Percentiles rank a stretch among this genome's conserved stretches.
Conservation (phyloP, 2,329 filamentous ascomycete species). For the Grosmannia serpens region DNA sequence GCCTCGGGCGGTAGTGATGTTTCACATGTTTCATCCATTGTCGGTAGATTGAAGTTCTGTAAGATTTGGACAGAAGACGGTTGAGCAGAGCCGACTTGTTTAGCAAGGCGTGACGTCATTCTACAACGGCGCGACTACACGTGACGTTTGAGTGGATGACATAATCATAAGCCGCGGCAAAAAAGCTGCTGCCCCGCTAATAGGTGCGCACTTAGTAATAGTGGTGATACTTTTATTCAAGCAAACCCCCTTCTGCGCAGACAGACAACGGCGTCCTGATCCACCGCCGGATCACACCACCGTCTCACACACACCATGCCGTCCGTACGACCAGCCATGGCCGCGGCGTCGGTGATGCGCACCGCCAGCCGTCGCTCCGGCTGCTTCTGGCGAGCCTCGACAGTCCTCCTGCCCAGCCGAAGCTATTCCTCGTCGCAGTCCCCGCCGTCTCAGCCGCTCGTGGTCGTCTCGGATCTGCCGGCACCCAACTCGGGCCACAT, state of each 20-base stretch:
- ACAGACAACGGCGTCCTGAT: not conserved
- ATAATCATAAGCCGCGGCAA: no score
- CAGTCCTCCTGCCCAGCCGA: not conserved
- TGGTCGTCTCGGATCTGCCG: conserved; percentile 64
- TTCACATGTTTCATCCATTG: not conserved
- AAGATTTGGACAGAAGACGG: no score
- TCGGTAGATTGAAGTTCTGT: not conserved
- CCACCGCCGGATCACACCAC: not conserved
- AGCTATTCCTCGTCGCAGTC: conserved; percentile 1
- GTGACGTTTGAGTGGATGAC: no score
- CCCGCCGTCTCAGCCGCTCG: conserved; percentile 32
- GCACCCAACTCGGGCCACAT: conserved; percentile 75
- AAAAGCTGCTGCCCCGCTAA: no score
- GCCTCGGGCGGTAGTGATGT: conserved; percentile 47
- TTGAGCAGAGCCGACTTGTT: not conserved
- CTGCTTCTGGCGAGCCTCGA: not conserved
- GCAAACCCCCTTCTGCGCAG: no score
- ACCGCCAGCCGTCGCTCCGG: not conserved
- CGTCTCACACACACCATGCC: not conserved
- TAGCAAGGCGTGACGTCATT: not conserved
- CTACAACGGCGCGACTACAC: no score
- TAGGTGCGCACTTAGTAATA: no score
- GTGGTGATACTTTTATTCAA: no score
- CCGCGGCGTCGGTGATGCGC: not conserved
- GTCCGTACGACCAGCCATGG: not conserved